phyloP scores from a whole-genome alignment of 2,329 filamentous ascomycete species.

The Bimuria novae-zelandiae region DNA sequence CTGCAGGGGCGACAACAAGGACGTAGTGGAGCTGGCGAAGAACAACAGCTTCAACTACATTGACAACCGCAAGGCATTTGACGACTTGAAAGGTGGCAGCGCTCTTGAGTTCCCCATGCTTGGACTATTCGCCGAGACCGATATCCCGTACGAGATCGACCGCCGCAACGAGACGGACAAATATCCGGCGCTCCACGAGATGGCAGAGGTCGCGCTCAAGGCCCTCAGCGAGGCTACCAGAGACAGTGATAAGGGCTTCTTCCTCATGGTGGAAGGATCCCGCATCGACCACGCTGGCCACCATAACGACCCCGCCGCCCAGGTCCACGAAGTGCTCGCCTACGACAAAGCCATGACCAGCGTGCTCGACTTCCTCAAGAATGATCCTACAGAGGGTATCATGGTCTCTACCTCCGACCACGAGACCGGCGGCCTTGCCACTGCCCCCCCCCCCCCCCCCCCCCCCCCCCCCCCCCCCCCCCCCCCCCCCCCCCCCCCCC shows the following conservation, averaged over 20 bases:
- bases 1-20: constrained; percentile 77
- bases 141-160: constrained; percentile 95
- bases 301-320: constrained; percentile 60
- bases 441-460: constrained; percentile 69
- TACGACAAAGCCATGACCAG: constrained; percentile 86
- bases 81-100: constrained; percentile 69
- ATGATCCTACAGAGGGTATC: constrained; percentile 73
- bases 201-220: constrained; percentile 80
- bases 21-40: constrained; percentile 74
- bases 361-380: constrained; percentile 82
- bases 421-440: constrained; percentile 87
- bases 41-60: constrained; percentile 83
- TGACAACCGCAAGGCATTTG: constrained; percentile 73
- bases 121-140: constrained; percentile 78
- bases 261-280: constrained; percentile 97
- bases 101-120: constrained; percentile 77
- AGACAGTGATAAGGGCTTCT: constrained; percentile 89
- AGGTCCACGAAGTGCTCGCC: constrained; percentile 83
- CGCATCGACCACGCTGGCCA: constrained; percentile 92
- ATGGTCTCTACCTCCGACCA: constrained; percentile 93
- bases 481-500: constrained; percentile 59
- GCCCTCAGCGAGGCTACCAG: constrained; percentile 80
- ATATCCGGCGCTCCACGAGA: constrained; percentile 90
- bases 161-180: constrained; percentile 75
- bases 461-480: not conserved